Base-by-base conservation (phyloP, 2,329 filamentous ascomycete genomes). In the Pseudocercospora macadamiae region DNA sequence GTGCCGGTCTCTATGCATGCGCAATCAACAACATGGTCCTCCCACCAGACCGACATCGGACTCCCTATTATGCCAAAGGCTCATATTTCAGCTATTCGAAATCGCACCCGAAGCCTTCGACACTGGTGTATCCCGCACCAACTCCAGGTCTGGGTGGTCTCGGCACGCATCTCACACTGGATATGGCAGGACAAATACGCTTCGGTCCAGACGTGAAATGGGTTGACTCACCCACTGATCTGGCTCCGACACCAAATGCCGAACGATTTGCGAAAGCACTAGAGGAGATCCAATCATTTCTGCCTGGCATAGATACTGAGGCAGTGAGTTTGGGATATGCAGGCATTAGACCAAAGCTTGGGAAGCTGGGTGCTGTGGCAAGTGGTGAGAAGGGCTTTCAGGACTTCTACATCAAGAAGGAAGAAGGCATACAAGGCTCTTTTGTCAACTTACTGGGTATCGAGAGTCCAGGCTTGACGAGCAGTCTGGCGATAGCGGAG, bases 201-300 rank as follows among this genome's bases (percentile, higher is more conserved):
- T 99, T 99, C 74, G 95, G 95, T 0, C 95, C 95, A 0, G 95
- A 99, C 71, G 89, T 97, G 12, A 91, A 97, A 74, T 97, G 95
- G 95, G 88, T 96, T 0, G 83, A 88, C 49, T 77, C 81, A 1
- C 86, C 91, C 0, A 75, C 77, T 7, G 86, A 96, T 68, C 80
- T 96, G n/a, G 63, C 68, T 4, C 73, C 72, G 2, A 79, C 80
- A 1, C 88, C 89, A 14, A 91, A 85, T 64, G 76, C 80, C 1
- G 79, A 79, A 19, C 81, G 89, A 10, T 77, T 96, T 55, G 73
- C 77, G 1, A 80, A 84, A 36, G 93, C 93, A 0, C 74, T 96
- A 0, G 79, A 79, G 9, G 90, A 91, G 69, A 97, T 99, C 58
- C 79, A 82, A 66, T 81, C 82, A 6, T 99, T 96, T 71, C 79